Evolutionary conservation across 192 early-diverging fungal species (phyloP).

Genomic region (Kickxella alabastrina): DNA sequence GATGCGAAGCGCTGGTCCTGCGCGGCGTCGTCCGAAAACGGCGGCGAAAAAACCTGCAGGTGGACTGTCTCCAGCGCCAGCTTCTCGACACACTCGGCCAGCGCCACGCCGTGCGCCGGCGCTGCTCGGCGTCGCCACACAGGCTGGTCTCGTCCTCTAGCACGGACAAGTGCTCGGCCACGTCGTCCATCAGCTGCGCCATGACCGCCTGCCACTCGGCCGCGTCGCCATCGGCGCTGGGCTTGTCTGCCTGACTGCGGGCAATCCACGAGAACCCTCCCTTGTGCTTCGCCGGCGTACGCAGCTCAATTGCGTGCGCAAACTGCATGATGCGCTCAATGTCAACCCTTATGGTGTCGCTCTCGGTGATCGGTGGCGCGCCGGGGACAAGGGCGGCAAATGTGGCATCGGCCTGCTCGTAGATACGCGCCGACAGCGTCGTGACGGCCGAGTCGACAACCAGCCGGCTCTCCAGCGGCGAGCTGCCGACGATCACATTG

Average conservation of each 20-base stretch:
- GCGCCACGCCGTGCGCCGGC: slow-evolving; percentile 14
- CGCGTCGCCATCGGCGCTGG: slow-evolving; percentile 3
- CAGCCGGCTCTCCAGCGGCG: slow-evolving; percentile 21
- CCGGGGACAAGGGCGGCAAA: slow-evolving; percentile 26
- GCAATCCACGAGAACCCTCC: slow-evolving; percentile 29
- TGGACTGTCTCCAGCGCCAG: slow-evolving; percentile 32
- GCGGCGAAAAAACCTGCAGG: slow-evolving; percentile 30
- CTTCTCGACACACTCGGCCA: slow-evolving; percentile 45
- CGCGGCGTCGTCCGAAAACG: slow-evolving; percentile 45
- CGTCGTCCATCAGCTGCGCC: slow-evolving; percentile 20
- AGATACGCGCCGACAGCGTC: slow-evolving; percentile 25
- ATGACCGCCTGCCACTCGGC: slow-evolving; percentile 30
- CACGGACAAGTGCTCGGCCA: slow-evolving; percentile 6
- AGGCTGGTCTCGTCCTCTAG: slow-evolving; percentile 41
- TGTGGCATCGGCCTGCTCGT: slow-evolving; percentile 20
- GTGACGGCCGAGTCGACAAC: slow-evolving; percentile 48
- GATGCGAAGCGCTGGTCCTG: slow-evolving; percentile 63
- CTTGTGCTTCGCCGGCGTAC: slow-evolving; percentile 1
- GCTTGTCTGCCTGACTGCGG: background rate
- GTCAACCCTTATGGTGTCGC: slow-evolving; percentile 23
- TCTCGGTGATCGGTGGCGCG: slow-evolving; percentile 16
- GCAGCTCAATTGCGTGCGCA: slow-evolving; percentile 26
- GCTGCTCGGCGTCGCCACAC: slow-evolving; percentile 41
- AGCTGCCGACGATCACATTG: slow-evolving; percentile 22
- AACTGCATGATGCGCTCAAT: slow-evolving; percentile 40